These are phyloP conservation scores for Trichoderma atrobrunneum DNA, from an alignment of 2,329 filamentous ascomycete species.

Conservation along the genomic window DNA sequence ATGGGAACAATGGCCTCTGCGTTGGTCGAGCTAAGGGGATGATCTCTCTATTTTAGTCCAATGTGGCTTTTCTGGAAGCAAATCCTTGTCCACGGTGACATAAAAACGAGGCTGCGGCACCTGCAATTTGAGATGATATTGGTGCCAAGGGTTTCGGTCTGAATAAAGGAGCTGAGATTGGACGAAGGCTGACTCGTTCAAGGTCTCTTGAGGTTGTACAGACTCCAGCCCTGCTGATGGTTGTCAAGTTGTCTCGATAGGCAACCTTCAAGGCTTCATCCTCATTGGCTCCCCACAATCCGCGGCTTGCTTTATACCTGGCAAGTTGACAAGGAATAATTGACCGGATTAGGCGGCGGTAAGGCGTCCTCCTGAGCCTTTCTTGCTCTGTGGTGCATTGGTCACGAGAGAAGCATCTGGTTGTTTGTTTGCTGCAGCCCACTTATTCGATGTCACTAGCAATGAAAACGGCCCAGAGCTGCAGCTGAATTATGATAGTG, in stretches of 20 bases:
- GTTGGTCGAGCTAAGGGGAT: background rate
- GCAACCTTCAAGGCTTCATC: background rate
- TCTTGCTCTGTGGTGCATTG: background rate
- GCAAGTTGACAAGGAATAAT: background rate
- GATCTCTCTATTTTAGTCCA: background rate
- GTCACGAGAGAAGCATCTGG: background rate
- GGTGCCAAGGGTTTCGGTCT: background rate
- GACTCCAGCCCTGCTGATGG: background rate
- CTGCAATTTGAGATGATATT: background rate
- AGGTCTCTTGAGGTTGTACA: background rate
- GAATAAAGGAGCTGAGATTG: background rate
- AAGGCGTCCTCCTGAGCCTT: background rate
- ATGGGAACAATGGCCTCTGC: background rate
- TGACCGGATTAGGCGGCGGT: background rate
- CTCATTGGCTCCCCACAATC: background rate
- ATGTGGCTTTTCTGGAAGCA: background rate
- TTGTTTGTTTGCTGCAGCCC: background rate
- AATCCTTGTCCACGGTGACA: background rate
- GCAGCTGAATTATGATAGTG: background rate
- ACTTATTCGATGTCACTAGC: background rate
- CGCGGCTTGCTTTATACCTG: background rate
- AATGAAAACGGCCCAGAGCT: background rate
- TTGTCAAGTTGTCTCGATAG: background rate
- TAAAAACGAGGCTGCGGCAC: background rate
- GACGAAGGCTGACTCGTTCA: background rate